phyloP scores from a whole-genome alignment of 2,329 filamentous ascomycete genomes.

The Penicillium concentricum region DNA sequence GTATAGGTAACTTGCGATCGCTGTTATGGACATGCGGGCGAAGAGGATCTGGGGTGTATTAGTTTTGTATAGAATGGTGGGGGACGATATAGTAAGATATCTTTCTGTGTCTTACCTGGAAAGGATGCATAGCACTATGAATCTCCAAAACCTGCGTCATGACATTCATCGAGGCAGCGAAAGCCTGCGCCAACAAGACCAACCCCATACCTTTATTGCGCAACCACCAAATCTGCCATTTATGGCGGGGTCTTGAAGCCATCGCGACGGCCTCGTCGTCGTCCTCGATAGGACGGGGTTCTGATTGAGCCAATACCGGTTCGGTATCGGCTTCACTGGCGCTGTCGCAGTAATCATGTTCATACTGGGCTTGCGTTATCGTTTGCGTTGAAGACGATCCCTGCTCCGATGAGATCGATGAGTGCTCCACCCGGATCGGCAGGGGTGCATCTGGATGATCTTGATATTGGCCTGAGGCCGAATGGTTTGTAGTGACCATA shows the following conservation, averaged over 20 bases:
- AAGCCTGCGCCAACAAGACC: conserved; percentile 74
- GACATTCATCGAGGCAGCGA: conserved; percentile 83
- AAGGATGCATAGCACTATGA: conserved; percentile 71
- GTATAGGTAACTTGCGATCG: conserved; percentile 64
- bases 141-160: conserved; percentile 72
- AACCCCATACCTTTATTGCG: conserved; percentile 71
- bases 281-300: conserved; percentile 18
- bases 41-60: conserved; percentile 63
- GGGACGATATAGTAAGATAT: neutral
- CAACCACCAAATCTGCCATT: conserved; percentile 50
- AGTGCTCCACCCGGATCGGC: conserved; percentile 1
- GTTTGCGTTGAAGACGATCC: neutral
- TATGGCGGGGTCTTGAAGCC: conserved; percentile 20
- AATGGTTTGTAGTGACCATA: neutral
- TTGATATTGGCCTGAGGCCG: conserved; percentile 2
- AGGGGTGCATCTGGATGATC: conserved; percentile 22
- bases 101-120: conserved; percentile 55
- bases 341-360: conserved; percentile 1
- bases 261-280: neutral
- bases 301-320: conserved; percentile 14
- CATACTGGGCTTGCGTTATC: neutral
- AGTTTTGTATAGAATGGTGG: neutral
- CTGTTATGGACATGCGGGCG: conserved; percentile 72
- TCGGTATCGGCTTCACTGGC: neutral
- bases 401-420: neutral